Base-by-base conservation (phyloP, 1,139 yeast genomes). In the Blastobotrys niveus region DNA sequence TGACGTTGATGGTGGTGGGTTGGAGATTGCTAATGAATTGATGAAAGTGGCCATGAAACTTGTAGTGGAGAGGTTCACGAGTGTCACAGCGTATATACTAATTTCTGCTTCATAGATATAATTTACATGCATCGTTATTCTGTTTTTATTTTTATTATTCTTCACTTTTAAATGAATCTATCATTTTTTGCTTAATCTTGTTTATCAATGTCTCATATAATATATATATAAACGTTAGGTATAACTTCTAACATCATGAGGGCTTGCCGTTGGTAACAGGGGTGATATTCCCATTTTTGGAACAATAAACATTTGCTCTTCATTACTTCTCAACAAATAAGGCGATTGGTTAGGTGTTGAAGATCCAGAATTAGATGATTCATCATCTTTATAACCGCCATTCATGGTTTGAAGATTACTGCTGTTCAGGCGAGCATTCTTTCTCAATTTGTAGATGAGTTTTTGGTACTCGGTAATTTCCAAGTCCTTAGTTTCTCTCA, bases 61-160 rank as follows among this genome's bases (percentile, higher is more conserved):
- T 49, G 72, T 80, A 26, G 79, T 82, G 49, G 91, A 81, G 57
- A 70, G 96, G 51, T 82, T 83, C 56, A 87, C 55, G 12, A 55
- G 65, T n/a, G 52, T 63, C 27, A 60, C 63, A 12, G 60, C 65
- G 7, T 64, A 58, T 42, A 52, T 63, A 26, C 48, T 60, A 43
- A 59, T 61, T 22, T 53, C 63, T 3, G 50, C 64, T 1, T 52
- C 45, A 2, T 43, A 34, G 34, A 31, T 3, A 12, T 25, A 25
- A 25, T 25, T 25, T 10, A 10, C n/a, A 10, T 25, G 29, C 29
- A 25, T 8, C n/a, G n/a, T 14, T 31, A 9, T 14, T 31, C 34
- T 31, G 14, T 8, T n/a, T 14, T 9, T 31, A 25, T 25, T 25
- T 10, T 25, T 25, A 10, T 25, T 25, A 10, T 25, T 25, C n/a